Evolutionary conservation across 805 yeast species (phyloP).

Genomic region (Monosporozyma yasuniensis): DNA sequence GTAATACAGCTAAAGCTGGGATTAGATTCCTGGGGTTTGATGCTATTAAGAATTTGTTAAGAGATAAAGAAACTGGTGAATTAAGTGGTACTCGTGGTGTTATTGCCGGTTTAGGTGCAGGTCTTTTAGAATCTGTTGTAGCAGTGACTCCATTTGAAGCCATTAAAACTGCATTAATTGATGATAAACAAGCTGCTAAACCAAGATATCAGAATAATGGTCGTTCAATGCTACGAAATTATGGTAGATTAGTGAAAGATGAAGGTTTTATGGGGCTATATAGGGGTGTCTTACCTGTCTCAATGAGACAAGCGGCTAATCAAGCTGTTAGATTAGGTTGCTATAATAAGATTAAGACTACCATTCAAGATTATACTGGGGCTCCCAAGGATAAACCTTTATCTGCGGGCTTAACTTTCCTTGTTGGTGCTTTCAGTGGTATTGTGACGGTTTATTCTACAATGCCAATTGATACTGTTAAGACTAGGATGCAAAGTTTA

Average conservation of each 20-base stretch:
- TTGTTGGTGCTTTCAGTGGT: constrained; percentile 87
- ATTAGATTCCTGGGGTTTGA: constrained; percentile 91
- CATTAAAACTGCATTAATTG: constrained; percentile 89
- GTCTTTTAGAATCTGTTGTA: constrained; percentile 78
- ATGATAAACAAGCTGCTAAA: constrained; percentile 68
- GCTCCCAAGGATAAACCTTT: constrained; percentile 65
- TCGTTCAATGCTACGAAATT: constrained; percentile 44
- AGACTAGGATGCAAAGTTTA: constrained; percentile 93
- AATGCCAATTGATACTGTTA: constrained; percentile 93
- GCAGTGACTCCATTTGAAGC: constrained; percentile 98
- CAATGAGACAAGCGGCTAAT: constrained; percentile 91
- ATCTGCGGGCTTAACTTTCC: constrained; percentile 70
- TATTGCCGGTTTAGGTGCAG: constrained; percentile 96
- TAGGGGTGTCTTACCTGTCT: constrained; percentile 85
- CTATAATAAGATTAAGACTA: constrained; percentile 76
- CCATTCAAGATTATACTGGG: constrained; percentile 61
- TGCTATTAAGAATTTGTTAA: constrained; percentile 63
- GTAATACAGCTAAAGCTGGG: constrained; percentile 94
- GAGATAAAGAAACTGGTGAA: constrained; percentile 73
- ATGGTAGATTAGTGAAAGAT: constrained; percentile 50
- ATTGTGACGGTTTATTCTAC: constrained; percentile 83
- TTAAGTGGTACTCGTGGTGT: constrained; percentile 87
- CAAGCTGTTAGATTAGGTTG: constrained; percentile 92
- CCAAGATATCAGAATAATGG: constrained; percentile 66
- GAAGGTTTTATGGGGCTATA: constrained; percentile 78